Evolutionary conservation across 805 yeast species (phyloP), one percentile per base, ranked within the genome.

Genomic region (Hanseniaspora meyeri): DNA sequence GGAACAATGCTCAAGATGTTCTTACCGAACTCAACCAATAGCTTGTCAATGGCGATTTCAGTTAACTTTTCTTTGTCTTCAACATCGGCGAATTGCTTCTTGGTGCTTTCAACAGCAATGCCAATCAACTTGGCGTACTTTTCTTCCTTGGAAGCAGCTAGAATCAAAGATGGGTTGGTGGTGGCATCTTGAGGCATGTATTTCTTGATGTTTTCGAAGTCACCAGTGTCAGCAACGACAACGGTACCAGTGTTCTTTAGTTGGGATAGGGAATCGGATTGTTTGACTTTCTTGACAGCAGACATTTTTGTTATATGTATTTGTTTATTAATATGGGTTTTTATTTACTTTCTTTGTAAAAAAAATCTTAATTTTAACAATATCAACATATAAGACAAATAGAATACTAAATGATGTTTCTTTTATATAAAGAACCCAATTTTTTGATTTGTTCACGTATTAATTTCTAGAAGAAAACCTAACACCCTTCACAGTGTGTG

Each of bases 121-220:
- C 93, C 97, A 62, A 93, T 85, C 71, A 93, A 78, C 69, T 82
- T 78, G 59, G 95, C 85, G 75, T 93, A 93, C 69, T 85, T 89
- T 45, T 89, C 73, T 77, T 89, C 87, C 75, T 85, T 87, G 58
- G 97, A 70, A 59, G 98, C 98, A 62, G 97, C 97, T 66, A 93
- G 77, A 67, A 93, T 91, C 76, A 93, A 79, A 46, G 97, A 89
- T 63, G 98, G 98, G 79, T 93, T 93, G 71, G 98, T 93, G 65
- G 98, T 93, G 63, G 98, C 96, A 74, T 93, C 98, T 78, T 93
- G 97, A 64, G 98, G 98, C 66, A 93, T 87, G 78, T 85, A 93
- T 75, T 90, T 88, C 70, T 96, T 96, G 71, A 93, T 93, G 62
- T 93, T 84, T 73, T 88, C 97, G 71, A 93, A 93, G 74, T 93